Percentiles rank a stretch among this genome's conserved stretches.
Evolutionary conservation across 345 rosid genomes (phyloP).

Genomic region (Salix caprea): DNA sequence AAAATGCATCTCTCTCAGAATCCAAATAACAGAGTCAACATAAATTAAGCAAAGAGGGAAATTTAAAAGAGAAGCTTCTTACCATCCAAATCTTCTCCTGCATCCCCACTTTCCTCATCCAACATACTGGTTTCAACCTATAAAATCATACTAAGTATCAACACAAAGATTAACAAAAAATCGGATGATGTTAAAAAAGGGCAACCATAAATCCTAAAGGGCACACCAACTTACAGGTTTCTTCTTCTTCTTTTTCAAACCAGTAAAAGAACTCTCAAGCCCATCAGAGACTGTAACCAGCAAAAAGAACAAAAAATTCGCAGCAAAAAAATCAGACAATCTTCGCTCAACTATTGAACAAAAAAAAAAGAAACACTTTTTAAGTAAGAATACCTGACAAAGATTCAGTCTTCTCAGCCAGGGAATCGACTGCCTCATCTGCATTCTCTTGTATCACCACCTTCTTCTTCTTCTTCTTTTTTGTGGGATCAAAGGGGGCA

Average conservation of each 20-base stretch:
- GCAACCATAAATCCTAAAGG: neutral
- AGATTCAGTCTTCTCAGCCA: conserved; percentile 67
- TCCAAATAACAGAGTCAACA: neutral
- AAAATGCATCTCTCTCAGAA: neutral
- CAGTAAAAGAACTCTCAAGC: conserved; percentile 66
- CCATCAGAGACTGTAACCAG: conserved; percentile 63
- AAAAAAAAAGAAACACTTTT: neutral
- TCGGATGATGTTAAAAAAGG: neutral
- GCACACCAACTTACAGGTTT: conserved; percentile 59
- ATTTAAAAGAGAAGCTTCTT: conserved; percentile 5
- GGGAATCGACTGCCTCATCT: conserved; percentile 59
- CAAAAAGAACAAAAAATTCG: neutral
- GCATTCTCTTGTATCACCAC: conserved; percentile 53
- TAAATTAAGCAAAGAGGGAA: neutral
- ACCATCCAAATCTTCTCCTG: conserved; percentile 68
- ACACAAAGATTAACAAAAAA: neutral
- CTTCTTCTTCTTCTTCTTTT: conserved; percentile 97
- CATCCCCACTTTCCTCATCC: conserved; percentile 62
- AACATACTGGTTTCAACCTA: conserved; percentile 64
- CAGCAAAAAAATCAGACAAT: neutral
- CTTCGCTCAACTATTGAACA: neutral
- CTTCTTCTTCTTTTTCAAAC: conserved; percentile 95
- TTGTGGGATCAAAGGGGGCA: conserved; percentile 83
- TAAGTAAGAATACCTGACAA: conserved; percentile 41
- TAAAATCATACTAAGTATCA: conserved; percentile 13